Evolutionary conservation across 1,284 basidiomycete genomes (phyloP).

Genomic region (Boletus holoroseus): DNA sequence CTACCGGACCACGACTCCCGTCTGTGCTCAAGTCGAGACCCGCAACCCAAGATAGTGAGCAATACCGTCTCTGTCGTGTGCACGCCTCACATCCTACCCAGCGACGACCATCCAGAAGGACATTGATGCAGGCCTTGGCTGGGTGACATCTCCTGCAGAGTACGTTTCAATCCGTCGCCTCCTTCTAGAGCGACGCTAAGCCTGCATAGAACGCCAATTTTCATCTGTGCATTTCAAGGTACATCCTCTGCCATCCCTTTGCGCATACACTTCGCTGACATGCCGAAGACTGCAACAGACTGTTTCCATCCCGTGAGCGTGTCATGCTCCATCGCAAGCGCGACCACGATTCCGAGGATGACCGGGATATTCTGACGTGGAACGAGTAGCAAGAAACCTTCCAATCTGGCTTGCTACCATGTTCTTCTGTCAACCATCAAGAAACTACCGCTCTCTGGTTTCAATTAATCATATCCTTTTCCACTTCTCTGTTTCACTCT

Average conservation of each 20-base stretch:
- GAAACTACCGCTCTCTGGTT: neutral
- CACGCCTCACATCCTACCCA: neutral
- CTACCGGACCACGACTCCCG: conserved; percentile 38
- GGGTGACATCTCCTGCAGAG: conserved; percentile 31
- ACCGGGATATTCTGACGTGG: conserved; percentile 67
- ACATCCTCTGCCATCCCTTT: neutral
- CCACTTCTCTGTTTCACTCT: conserved; percentile 85
- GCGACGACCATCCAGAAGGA: conserved; percentile 25
- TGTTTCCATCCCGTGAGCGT: conserved; percentile 66
- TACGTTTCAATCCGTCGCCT: conserved; percentile 11
- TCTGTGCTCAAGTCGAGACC: conserved; percentile 51
- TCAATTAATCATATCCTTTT: conserved; percentile 72
- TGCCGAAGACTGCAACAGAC: conserved; percentile 55
- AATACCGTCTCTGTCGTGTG: neutral
- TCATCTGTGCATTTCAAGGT: conserved; percentile 32
- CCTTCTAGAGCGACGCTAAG: conserved; percentile 4
- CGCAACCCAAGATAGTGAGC: conserved; percentile 49
- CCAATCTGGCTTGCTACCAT: neutral
- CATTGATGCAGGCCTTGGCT: conserved; percentile 24
- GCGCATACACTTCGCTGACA: neutral
- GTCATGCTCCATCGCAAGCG: conserved; percentile 67
- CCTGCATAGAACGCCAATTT: conserved; percentile 25
- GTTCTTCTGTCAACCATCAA: neutral
- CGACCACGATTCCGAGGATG: conserved; percentile 60
- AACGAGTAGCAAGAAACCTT: conserved; percentile 40